phyloP scores from a whole-genome alignment of 495 filamentous ascomycete genomes.

The Penicillium angulare region DNA sequence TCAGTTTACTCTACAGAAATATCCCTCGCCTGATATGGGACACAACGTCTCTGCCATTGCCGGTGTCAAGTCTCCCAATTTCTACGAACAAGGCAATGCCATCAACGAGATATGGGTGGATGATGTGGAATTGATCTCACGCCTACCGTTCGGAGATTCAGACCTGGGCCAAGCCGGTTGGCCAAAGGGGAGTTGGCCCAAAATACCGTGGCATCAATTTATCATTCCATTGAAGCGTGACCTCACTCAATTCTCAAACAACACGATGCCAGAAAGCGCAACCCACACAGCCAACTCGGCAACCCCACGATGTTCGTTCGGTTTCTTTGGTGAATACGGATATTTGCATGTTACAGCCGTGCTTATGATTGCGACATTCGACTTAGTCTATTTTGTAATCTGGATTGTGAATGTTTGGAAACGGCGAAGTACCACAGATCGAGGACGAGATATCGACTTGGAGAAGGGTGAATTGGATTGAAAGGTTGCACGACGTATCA shows the following conservation, averaged over 20 bases:
- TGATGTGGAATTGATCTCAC: slow-evolving; percentile 35
- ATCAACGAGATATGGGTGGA: slow-evolving; percentile 42
- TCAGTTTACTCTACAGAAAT: background rate
- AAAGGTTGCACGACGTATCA: too few species aligned
- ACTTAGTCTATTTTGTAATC: too few species aligned
- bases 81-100: slow-evolving; percentile 35
- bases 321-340: too few species aligned
- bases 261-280: background rate
- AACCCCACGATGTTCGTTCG: too few species aligned
- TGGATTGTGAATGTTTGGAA: too few species aligned
- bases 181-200: slow-evolving; percentile 28
- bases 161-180: slow-evolving; percentile 37
- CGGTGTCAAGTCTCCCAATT: slow-evolving; percentile 33
- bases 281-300: too few species aligned
- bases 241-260: background rate
- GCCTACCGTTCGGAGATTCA: slow-evolving; percentile 36
- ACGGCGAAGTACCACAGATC: too few species aligned
- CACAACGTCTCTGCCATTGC: slow-evolving; percentile 32
- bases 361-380: too few species aligned
- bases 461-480: too few species aligned
- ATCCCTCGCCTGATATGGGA: slow-evolving; percentile 20
- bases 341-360: too few species aligned
- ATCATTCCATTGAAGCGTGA: slow-evolving; percentile 39
- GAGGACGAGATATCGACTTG: too few species aligned
- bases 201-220: slow-evolving; percentile 44